phyloP scores from a whole-genome alignment of 2,329 filamentous ascomycete species.

The Thermothelomyces thermophilus region DNA sequence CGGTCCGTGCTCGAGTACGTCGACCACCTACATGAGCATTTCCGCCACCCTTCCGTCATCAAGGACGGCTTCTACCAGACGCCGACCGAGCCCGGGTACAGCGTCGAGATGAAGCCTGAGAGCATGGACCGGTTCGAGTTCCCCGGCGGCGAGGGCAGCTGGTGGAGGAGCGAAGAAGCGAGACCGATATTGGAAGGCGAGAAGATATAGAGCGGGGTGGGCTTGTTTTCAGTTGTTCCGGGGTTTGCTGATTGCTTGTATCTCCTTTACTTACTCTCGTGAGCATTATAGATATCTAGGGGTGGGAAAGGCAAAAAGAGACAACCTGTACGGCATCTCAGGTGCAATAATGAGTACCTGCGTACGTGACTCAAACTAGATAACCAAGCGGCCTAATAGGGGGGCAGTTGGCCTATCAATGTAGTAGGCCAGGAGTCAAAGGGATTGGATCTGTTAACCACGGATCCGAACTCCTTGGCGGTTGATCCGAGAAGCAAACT shows the following conservation, averaged over 20 bases:
- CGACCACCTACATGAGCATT: constrained; percentile 90
- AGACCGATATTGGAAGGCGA: constrained; percentile 61
- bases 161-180: constrained; percentile 81
- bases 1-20: constrained; percentile 83
- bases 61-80: constrained; percentile 84
- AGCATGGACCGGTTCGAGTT: constrained; percentile 77
- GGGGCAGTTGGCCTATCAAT: too few relatives aligned
- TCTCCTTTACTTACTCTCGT: too few relatives aligned
- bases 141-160: constrained; percentile 70
- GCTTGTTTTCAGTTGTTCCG: neutral
- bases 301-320: too few relatives aligned
- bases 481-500: too few relatives aligned
- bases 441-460: too few relatives aligned
- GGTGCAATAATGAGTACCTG: too few relatives aligned
- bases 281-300: too few relatives aligned
- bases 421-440: too few relatives aligned
- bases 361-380: too few relatives aligned
- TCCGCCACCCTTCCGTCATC: constrained; percentile 72
- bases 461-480: too few relatives aligned
- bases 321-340: too few relatives aligned
- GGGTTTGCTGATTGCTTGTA: neutral
- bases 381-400: too few relatives aligned
- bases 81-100: constrained; percentile 75
- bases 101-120: constrained; percentile 85
- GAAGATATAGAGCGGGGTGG: constrained; percentile 39